Evolutionary conservation across 1,284 basidiomycete species (phyloP), one percentile per base, ranked within the genome.

Genomic region (Apiotrichum gracile): DNA sequence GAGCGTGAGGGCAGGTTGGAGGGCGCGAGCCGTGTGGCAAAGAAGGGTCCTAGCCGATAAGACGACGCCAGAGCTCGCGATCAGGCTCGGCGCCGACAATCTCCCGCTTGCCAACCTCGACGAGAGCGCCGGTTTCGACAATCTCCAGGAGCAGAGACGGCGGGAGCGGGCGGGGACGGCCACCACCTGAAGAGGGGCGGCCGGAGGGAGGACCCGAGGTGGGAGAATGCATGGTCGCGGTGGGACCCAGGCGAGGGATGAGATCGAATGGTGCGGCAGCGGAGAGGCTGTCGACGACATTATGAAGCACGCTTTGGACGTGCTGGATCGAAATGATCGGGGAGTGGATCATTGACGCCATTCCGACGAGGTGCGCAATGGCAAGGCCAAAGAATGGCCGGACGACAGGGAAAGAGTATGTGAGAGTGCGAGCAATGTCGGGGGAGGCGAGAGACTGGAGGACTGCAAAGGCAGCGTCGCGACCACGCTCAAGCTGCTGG

Each of bases 381-480:
- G 73, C 66, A 8, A 70, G 65, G 2, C 65, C 69, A 27, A 74
- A 62, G n/a, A 70, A 55, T 1, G 73, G 68, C 33, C 71, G 60
- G 52, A 65, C 67, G 10, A 75, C 62, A 19, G 70, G 64, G 59
- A 68, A 72, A 0, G 68, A 69, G 60, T 73, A 73, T 16, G 63
- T 57, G n/a, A 75, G 42, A 7, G 72, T 74, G 5, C 73, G 62
- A 13, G 63, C 65, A 19, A 75, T 68, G 52, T 75, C 73, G 4
- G 66, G 66, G 22, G 70, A 65, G 47, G 67, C 67, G 29, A 75
- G 62, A 4, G 65, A 61, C 35, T 68, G 61, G 9, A 74, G 62
- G 16, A 75, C 63, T 2, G 66, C 65, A 24, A 72, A 67, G 7
- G 71, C 73, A 0, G 73, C 69, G 50, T 75, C 73, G 41, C 72